These are phyloP conservation scores for Phoma sp. DNA, from an alignment of 2,329 filamentous ascomycete species.

Conservation along the genomic window DNA sequence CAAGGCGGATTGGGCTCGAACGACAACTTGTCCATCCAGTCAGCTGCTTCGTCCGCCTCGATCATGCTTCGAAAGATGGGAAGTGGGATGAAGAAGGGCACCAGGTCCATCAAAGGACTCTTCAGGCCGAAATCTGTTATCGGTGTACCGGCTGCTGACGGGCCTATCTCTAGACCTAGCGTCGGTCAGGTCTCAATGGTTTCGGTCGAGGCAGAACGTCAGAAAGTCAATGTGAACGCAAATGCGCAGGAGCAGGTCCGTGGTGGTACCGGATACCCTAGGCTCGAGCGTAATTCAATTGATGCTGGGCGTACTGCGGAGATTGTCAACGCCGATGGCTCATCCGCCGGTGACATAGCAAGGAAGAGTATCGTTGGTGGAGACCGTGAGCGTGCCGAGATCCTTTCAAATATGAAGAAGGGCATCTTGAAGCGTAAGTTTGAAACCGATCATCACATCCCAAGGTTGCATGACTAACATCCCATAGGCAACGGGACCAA, in stretches of 20 bases:
- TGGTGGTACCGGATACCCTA: conserved; percentile 82
- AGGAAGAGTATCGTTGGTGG: conserved; percentile 91
- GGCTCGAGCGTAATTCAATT: conserved; percentile 81
- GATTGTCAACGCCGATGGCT: conserved; percentile 45
- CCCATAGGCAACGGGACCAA: conserved; percentile 57
- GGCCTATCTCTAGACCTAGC: conserved; percentile 69
- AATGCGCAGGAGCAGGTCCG: conserved; percentile 72
- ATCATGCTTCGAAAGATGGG: conserved; percentile 99
- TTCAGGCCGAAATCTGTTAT: conserved; percentile 94
- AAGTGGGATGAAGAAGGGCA: conserved; percentile 94
- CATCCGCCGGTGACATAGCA: conserved; percentile 57
- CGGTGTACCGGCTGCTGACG: conserved; percentile 76
- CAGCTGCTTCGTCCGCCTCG: conserved; percentile 86
- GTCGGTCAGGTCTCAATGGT: conserved; percentile 93
- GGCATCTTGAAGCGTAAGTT: conserved; percentile 89
- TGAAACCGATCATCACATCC: not conserved
- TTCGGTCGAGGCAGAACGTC: conserved; percentile 90
- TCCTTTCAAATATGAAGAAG: conserved; percentile 90
- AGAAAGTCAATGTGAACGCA: conserved; percentile 78
- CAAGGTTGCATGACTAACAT: conserved; percentile 14
- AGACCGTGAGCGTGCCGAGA: conserved; percentile 88
- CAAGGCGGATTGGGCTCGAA: conserved; percentile 90
- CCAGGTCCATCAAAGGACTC: conserved; percentile 87
- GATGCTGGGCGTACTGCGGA: conserved; percentile 66
- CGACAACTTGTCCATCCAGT: conserved; percentile 91